Evolutionary conservation across 179 eudicot species (phyloP).

Genomic region (Pouteria campechiana): DNA sequence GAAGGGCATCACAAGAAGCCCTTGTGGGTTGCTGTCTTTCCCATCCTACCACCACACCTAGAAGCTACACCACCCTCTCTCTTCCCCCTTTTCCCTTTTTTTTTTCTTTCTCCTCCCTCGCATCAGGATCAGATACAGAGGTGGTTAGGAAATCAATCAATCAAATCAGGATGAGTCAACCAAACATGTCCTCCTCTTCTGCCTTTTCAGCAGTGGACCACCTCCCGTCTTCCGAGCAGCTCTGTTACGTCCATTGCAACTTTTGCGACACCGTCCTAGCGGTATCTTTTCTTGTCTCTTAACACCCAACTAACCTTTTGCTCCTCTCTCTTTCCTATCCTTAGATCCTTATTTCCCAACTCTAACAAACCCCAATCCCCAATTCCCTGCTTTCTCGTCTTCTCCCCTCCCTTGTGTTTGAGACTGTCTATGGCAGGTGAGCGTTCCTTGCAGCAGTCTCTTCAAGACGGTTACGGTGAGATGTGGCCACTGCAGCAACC

Average conservation of each 20-base stretch:
- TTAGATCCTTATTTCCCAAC: background rate
- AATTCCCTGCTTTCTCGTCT: background rate
- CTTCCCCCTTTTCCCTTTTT: background rate
- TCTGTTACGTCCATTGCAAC: constrained; percentile 86
- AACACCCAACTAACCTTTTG: background rate
- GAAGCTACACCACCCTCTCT: no score
- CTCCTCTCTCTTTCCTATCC: background rate
- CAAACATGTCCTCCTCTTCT: constrained; percentile 25
- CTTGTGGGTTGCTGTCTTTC: no score
- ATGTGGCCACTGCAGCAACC: constrained; percentile 90
- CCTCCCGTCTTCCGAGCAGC: constrained; percentile 57
- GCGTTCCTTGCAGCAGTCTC: constrained; percentile 89
- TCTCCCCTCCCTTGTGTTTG: background rate
- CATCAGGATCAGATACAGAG: constrained; percentile 2
- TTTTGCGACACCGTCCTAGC: constrained; percentile 89
- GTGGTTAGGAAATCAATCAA: constrained; percentile 5
- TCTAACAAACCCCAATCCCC: background rate
- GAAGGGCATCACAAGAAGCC: no score
- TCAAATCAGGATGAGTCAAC: background rate
- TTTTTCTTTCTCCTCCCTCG: background rate
- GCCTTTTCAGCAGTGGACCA: constrained; percentile 16
- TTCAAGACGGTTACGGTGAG: constrained; percentile 89
- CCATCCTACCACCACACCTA: no score
- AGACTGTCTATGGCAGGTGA: constrained; percentile 37
- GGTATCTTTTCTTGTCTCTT: constrained; percentile 17